Conservation (phyloP, 164 flowering plant genomes). For the Vitis riparia region DNA sequence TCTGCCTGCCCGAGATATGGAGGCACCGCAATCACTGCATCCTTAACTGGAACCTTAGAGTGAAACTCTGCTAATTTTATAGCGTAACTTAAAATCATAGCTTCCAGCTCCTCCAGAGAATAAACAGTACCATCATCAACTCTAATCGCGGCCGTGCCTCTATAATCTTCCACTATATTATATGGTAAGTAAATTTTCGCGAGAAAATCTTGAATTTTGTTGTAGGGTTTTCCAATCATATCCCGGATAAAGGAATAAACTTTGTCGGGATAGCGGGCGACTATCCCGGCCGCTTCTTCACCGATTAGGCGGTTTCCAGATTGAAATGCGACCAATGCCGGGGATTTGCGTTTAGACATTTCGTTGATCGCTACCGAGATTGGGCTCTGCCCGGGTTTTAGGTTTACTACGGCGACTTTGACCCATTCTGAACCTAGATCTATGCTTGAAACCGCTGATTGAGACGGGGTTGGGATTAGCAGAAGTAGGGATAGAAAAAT, state of each 20-base stretch:
- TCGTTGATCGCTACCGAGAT: conserved; percentile 91
- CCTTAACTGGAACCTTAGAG: conserved; percentile 61
- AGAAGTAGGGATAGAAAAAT: too few relatives aligned
- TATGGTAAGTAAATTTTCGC: conserved; percentile 67
- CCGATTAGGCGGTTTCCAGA: conserved; percentile 64
- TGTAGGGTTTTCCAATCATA: conserved; percentile 60
- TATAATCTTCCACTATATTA: conserved; percentile 58
- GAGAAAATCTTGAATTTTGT: conserved; percentile 28
- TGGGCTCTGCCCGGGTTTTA: conserved; percentile 85
- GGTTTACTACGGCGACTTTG: conserved; percentile 92
- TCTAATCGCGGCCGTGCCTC: conserved; percentile 56
- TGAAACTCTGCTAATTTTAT: conserved; percentile 71
- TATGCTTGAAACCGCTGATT: conserved; percentile 56
- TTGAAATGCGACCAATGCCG: conserved; percentile 75
- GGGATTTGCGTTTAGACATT: conserved; percentile 98
- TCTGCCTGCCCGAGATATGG: conserved; percentile 93
- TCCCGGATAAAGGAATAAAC: conserved; percentile 72
- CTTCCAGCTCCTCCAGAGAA: conserved; percentile 73
- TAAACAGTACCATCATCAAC: conserved; percentile 52
- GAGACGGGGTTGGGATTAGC: too few relatives aligned
- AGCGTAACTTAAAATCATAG: conserved; percentile 73
- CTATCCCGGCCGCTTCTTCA: conserved; percentile 82
- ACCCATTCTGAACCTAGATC: conserved; percentile 97
- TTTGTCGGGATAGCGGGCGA: conserved; percentile 79
- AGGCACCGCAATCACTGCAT: conserved; percentile 80